Evolutionary conservation across 2,329 filamentous ascomycete genomes (phyloP).

Genomic region (Bretziella fagacearum): DNA sequence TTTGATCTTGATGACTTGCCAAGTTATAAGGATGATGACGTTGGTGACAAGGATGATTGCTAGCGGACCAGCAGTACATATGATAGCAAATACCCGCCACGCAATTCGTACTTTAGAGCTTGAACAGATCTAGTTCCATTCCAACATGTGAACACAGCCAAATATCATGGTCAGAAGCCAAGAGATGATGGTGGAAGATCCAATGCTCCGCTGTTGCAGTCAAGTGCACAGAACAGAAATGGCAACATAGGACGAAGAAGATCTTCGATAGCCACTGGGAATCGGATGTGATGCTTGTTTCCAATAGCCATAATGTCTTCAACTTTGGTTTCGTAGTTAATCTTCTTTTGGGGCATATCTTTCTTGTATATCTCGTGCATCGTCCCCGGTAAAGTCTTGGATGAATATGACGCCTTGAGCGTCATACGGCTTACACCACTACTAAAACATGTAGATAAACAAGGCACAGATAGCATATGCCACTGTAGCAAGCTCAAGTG

Average conservation of each 20-base stretch:
- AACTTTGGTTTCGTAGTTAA: neutral
- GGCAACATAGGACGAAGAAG: neutral
- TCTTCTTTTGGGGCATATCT: neutral
- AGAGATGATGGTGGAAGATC: neutral
- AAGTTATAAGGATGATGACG: neutral
- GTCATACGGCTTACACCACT: constrained; percentile 21
- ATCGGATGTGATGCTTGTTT: neutral
- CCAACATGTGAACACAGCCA: neutral
- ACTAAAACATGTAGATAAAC: constrained; percentile 22
- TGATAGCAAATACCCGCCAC: neutral
- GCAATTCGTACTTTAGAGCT: neutral
- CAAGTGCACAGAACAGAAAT: neutral
- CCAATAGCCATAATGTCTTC: neutral
- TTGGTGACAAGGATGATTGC: neutral
- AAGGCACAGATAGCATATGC: constrained; percentile 22
- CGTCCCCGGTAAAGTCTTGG: neutral
- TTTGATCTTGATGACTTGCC: neutral
- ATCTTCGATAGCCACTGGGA: neutral
- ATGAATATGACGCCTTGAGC: neutral
- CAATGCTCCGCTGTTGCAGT: neutral
- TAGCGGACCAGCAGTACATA: neutral
- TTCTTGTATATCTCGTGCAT: neutral
- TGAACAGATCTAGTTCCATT: neutral
- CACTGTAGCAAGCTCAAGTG: constrained; percentile 23
- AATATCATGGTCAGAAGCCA: neutral